Percentiles rank a stretch among this genome's conserved stretches.
These are phyloP conservation scores for Paracamarosporium sp. DNA, from an alignment of 2,329 filamentous ascomycete species.

Conservation along the genomic window DNA sequence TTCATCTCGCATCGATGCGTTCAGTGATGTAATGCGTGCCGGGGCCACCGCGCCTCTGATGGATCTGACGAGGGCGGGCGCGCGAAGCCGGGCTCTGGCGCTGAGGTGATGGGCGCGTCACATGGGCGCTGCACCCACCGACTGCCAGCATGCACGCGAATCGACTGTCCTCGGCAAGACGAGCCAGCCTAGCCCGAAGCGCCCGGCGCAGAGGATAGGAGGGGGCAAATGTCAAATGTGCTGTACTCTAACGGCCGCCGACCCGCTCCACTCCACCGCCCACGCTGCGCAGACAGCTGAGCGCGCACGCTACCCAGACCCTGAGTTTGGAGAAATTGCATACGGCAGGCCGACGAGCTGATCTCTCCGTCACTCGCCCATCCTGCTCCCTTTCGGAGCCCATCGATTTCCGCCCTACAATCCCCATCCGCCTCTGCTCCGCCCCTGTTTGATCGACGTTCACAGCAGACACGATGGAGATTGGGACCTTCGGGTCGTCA, in stretches of 20 bases:
- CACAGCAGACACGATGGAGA: slow-evolving; percentile 6
- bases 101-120: not conserved
- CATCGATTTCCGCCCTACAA: not conserved
- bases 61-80: too few relatives aligned
- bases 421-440: too few relatives aligned
- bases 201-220: not conserved
- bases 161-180: not conserved
- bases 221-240: slow-evolving; percentile 5
- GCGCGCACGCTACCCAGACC: not conserved
- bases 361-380: not conserved
- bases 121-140: too few relatives aligned
- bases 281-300: not conserved
- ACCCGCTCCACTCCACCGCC: not conserved
- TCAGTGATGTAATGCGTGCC: slow-evolving; percentile 7
- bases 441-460: slow-evolving; percentile 18
- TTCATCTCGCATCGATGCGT: not conserved
- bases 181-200: not conserved
- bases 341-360: not conserved
- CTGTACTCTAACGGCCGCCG: not conserved
- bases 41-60: not conserved
- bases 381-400: not conserved
- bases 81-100: too few relatives aligned
- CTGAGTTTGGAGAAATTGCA: not conserved
- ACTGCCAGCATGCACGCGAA: too few relatives aligned
- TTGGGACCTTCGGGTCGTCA: not conserved